phyloP scores from a whole-genome alignment of 1,139 yeast genomes.

The Saccharomycopsis hybrid region DNA sequence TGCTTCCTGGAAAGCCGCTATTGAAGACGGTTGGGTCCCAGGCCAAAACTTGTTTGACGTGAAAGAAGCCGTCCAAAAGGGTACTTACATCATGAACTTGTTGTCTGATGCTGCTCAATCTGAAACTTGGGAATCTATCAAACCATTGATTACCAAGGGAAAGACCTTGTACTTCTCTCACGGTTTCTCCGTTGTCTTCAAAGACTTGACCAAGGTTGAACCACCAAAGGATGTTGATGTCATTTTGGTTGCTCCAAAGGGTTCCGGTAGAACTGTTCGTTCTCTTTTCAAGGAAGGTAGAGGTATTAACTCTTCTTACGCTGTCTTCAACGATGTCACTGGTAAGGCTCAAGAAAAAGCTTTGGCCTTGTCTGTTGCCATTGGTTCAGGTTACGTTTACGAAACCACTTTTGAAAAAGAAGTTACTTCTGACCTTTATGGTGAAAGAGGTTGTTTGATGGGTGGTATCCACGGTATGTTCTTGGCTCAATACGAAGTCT shows the following conservation, averaged over 20 bases:
- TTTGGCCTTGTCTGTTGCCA: conserved; percentile 96
- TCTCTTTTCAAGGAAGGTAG: conserved; percentile 99
- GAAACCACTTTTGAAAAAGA: conserved; percentile 99
- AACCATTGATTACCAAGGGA: conserved; percentile 91
- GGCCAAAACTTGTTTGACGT: conserved; percentile 97
- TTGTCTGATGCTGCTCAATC: conserved; percentile 99
- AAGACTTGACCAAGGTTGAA: conserved; percentile 92
- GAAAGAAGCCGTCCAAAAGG: conserved; percentile 83
- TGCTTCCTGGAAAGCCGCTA: conserved; percentile 99
- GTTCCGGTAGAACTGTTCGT: conserved; percentile 99
- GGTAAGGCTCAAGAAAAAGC: conserved; percentile 99
- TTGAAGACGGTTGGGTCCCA: conserved; percentile 99
- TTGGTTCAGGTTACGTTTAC: conserved; percentile 99
- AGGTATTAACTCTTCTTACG: conserved; percentile 99
- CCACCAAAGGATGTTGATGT: conserved; percentile 94
- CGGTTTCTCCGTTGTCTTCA: conserved; percentile 99
- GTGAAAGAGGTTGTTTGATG: conserved; percentile 99
- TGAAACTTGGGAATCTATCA: conserved; percentile 86
- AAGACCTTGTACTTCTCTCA: conserved; percentile 98
- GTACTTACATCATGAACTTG: conserved; percentile 95
- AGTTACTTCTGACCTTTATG: conserved; percentile 98
- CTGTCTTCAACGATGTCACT: conserved; percentile 98
- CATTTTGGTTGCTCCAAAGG: conserved; percentile 99
- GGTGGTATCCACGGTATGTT: conserved; percentile 99
- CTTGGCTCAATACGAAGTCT: conserved; percentile 99